phyloP scores from a whole-genome alignment of 768 basidiomycete species.

The Albatrellus ellisii region DNA sequence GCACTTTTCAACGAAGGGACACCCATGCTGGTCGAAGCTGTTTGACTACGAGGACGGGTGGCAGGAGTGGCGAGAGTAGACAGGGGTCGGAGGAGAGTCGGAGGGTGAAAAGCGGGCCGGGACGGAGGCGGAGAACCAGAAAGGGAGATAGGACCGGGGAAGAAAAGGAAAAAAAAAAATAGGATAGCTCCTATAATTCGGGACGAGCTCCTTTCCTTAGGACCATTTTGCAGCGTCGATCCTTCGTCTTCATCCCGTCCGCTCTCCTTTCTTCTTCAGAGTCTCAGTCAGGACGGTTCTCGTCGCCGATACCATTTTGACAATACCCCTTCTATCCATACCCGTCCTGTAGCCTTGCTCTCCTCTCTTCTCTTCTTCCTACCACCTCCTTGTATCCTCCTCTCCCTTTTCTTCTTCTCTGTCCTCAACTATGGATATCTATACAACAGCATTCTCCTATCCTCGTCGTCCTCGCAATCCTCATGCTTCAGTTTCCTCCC shows the following conservation, averaged over 20 bases:
- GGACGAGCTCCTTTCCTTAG: too few relatives aligned
- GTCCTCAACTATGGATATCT: conserved; percentile 66
- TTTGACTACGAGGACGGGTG: conserved; percentile 46
- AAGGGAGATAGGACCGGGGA: background rate
- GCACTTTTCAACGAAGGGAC: conserved; percentile 49
- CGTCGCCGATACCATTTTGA: conserved; percentile 6
- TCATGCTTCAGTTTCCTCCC: conserved; percentile 48
- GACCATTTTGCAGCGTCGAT: conserved; percentile 8
- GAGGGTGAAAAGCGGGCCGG: background rate
- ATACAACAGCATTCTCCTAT: conserved; percentile 89
- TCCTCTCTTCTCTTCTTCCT: conserved; percentile 14
- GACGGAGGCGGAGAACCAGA: background rate
- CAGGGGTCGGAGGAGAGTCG: conserved; percentile 12
- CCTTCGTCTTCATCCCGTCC: conserved; percentile 11
- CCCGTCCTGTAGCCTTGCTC: conserved; percentile 15
- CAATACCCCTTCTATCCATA: conserved; percentile 14
- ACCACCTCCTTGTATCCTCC: conserved; percentile 17
- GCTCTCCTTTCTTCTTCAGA: conserved; percentile 2
- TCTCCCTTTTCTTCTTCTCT: conserved; percentile 11
- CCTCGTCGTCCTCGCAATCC: conserved; percentile 68
- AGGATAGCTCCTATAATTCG: conserved; percentile 9
- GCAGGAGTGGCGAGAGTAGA: conserved; percentile 34
- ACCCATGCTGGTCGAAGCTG: conserved; percentile 46
- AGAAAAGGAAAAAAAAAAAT: background rate
- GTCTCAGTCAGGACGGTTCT: background rate